Evolutionary conservation across 1,284 basidiomycete genomes (phyloP).

Genomic region (Ganoderma resinaceum): DNA sequence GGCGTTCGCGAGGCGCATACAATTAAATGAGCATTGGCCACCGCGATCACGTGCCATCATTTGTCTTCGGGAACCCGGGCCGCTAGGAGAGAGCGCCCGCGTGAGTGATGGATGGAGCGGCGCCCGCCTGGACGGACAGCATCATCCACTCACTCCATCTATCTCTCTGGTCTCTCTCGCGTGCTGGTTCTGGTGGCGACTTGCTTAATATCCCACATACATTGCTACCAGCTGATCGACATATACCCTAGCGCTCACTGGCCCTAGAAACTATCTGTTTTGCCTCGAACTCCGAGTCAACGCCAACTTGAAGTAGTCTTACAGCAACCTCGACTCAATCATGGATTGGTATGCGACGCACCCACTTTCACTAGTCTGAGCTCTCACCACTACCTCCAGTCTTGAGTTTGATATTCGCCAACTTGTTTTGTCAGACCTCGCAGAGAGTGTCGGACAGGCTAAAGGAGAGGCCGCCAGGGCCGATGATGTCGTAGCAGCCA

Average conservation of each 20-base stretch:
- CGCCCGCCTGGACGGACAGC: neutral
- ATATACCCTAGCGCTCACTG: neutral
- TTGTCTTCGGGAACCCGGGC: neutral
- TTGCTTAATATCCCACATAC: neutral
- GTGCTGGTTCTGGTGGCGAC: neutral
- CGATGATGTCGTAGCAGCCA: conserved; percentile 49
- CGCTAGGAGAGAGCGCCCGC: neutral
- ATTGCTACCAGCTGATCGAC: neutral
- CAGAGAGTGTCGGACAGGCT: conserved; percentile 62
- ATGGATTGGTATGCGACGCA: conserved; percentile 8
- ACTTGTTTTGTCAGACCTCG: conserved; percentile 82
- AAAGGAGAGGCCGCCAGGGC: conserved; percentile 45
- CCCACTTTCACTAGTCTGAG: too few species aligned
- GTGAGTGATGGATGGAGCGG: too few species aligned
- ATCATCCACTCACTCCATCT: too few species aligned
- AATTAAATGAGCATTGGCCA: neutral
- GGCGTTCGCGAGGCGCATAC: neutral
- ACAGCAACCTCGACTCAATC: neutral
- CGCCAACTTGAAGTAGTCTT: neutral
- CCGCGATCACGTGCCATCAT: neutral
- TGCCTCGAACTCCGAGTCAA: neutral
- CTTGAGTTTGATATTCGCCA: conserved; percentile 83
- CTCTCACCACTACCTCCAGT: conserved; percentile 42
- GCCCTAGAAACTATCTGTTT: neutral
- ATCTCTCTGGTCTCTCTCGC: neutral